Base-by-base conservation (phyloP, 2,329 filamentous ascomycete genomes). In the Fusarium chaquense region DNA sequence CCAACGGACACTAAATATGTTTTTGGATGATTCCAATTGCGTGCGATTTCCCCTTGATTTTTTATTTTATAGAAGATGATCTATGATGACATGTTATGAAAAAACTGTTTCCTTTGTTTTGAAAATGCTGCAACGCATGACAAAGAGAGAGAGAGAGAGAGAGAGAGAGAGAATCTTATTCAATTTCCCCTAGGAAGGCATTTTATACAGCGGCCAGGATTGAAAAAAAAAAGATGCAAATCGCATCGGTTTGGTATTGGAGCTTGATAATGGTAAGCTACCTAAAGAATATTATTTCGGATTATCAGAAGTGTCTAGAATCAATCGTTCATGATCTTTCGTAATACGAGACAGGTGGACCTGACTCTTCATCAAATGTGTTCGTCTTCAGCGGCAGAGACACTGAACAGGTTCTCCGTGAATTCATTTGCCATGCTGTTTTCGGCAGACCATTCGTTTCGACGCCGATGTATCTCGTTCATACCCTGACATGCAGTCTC, bases 401-500 rank as follows among this genome's bases (percentile, higher is more conserved):
- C 67, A 54, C 36, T 70, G 18, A 76, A 65, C 24, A 76, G 20
- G 55, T 79, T 76, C 50, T 79, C 76, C 10, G 72, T 72, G 50
- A 77, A 78, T 44, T 78, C 78, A 26, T 75, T 74, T 10, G 74
- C 75, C 71, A 76, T 71, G 52, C 72, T 72, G 30, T 72, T 75
- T n/a, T 70, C 74, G 11, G 75, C 65, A 7, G 73, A 73, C 72
- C 72, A 76, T 54, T 78, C 76, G 26, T 72, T 76, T 16, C 78
- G 70, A 22, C 77, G 74, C 24, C 67, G 67, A 51, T 87, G 79
- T 33, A 82, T 77, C 73, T 81, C 78, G 36, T 78, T 80, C 80
- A 84, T 81, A 30, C 81, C 83, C 54, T 79, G 77, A 62, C 79
- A 82, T 6, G 81, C 81, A 55, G 76, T 82, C 62, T 84, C 79